phyloP scores from a whole-genome alignment of 495 filamentous ascomycete genomes.

The Wilcoxina mikolae region DNA sequence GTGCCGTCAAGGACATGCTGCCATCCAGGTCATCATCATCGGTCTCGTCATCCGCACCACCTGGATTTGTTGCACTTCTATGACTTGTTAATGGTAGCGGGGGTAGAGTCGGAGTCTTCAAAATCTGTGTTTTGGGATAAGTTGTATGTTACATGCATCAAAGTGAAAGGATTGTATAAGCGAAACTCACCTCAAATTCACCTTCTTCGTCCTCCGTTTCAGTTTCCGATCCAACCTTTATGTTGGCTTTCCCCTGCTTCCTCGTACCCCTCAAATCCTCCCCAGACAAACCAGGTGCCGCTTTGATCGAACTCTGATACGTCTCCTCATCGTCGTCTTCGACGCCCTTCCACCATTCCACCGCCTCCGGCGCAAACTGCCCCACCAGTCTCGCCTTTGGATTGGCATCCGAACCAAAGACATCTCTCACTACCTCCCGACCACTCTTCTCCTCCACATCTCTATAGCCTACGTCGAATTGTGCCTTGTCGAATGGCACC shows the following conservation, averaged over 20 bases:
- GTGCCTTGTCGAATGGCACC: conserved; percentile 36
- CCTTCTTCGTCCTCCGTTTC: conserved; percentile 7
- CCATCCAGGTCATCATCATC: background rate
- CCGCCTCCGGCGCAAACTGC: conserved; percentile 17
- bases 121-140: no score
- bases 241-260: conserved; percentile 4
- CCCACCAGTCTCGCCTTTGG: conserved; percentile 14
- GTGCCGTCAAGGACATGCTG: background rate
- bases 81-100: background rate
- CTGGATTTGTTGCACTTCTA: background rate
- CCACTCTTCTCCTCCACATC: conserved; percentile 22
- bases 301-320: conserved; percentile 5
- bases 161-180: background rate
- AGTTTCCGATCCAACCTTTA: background rate
- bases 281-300: background rate
- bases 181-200: conserved; percentile 20
- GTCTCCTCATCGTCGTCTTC: conserved; percentile 9
- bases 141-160: no score
- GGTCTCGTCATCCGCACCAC: conserved; percentile 35
- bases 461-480: conserved; percentile 34
- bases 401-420: conserved; percentile 16
- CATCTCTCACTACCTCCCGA: conserved; percentile 29
- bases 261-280: conserved; percentile 5
- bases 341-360: conserved; percentile 40
- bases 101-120: background rate